Conservation (phyloP, 2,329 filamentous ascomycete genomes). For the Cladosporium cucumerinum region DNA sequence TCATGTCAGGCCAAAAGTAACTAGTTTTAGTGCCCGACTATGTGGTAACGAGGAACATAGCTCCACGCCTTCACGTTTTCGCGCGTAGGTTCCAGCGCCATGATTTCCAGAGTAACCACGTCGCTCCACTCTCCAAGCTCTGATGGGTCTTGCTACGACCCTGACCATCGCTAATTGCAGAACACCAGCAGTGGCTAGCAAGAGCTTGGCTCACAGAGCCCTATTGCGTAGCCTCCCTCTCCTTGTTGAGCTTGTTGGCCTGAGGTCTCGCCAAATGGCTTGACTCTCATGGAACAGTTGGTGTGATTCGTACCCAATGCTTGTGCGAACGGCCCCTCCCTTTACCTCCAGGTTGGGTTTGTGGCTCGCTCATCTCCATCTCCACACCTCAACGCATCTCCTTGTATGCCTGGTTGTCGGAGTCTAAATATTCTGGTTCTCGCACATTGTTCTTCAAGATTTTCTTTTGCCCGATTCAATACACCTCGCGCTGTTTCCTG, state of each 20-base stretch:
- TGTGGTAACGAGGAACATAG: neutral
- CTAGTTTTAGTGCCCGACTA: neutral
- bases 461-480: neutral
- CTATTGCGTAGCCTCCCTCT: neutral
- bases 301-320: neutral
- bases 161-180: neutral
- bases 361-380: neutral
- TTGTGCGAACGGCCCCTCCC: neutral
- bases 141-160: neutral
- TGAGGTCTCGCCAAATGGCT: neutral
- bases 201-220: neutral
- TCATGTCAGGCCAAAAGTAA: neutral
- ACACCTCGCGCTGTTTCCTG: neutral
- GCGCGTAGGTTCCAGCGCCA: neutral
- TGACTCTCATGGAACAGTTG: neutral
- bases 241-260: neutral
- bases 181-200: neutral
- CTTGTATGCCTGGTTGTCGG: neutral
- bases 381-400: neutral
- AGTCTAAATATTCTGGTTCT: neutral
- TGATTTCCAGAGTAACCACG: neutral
- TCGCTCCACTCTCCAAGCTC: neutral
- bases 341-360: neutral
- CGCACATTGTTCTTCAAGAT: neutral
- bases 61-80: neutral